phyloP scores from a whole-genome alignment of 768 basidiomycete species.

The Suillus tomentosus region DNA sequence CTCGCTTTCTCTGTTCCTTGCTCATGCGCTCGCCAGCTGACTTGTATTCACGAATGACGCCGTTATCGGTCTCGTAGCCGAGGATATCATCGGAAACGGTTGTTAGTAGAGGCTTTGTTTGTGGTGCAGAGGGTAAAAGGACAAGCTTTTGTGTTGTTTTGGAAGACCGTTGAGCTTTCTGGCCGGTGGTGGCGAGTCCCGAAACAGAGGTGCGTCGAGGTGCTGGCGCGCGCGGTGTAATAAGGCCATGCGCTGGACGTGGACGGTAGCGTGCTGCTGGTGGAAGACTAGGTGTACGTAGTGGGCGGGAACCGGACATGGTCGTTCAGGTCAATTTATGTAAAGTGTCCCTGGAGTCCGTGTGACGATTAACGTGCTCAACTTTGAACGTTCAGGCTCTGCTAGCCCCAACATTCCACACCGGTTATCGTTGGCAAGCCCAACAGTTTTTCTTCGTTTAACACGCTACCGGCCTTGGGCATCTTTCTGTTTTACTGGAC shows the following conservation, averaged over 20 bases:
- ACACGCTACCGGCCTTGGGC: background rate
- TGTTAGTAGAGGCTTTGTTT: slow-evolving; percentile 67
- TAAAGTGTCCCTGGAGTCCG: background rate
- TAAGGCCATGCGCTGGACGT: slow-evolving; percentile 11
- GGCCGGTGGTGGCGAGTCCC: slow-evolving; percentile 30
- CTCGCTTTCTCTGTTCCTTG: slow-evolving; percentile 80
- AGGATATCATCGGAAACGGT: slow-evolving; percentile 41
- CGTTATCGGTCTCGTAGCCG: slow-evolving; percentile 67
- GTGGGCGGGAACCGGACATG: background rate
- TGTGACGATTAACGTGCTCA: background rate
- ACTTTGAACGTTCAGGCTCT: background rate
- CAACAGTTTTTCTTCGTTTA: background rate
- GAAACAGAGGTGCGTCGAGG: slow-evolving; percentile 36
- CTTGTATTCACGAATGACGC: slow-evolving; percentile 70
- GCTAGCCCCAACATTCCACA: background rate
- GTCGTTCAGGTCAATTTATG: background rate
- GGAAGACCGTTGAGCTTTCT: slow-evolving; percentile 74
- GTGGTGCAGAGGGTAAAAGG: slow-evolving; percentile 85
- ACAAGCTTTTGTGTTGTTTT: slow-evolving; percentile 94
- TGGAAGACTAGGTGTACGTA: slow-evolving; percentile 4
- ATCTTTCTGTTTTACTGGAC: too few species aligned
- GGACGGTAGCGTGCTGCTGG: slow-evolving; percentile 14
- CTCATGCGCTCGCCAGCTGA: slow-evolving; percentile 87
- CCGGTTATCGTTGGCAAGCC: background rate
- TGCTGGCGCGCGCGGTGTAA: slow-evolving; percentile 8